These are phyloP conservation scores for Umbilicus rupestris DNA, from an alignment of 164 flowering plant species.

Conservation along the genomic window DNA sequence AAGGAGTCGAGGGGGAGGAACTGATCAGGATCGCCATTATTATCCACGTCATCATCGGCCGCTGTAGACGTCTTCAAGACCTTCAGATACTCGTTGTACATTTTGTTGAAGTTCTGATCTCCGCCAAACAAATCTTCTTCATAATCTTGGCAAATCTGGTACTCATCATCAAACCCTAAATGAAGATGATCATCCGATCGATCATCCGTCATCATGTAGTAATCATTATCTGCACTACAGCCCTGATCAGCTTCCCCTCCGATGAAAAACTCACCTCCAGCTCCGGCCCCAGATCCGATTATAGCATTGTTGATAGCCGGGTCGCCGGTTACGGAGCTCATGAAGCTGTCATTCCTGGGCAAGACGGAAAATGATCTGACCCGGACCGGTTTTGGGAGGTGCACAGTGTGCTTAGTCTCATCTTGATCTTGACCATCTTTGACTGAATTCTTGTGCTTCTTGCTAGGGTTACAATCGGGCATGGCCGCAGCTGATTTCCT, in stretches of 20 bases:
- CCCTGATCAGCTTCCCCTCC: not conserved
- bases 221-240: not conserved
- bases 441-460: not conserved
- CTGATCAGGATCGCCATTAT: not conserved
- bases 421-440: not conserved
- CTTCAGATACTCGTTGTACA: constrained; percentile 1
- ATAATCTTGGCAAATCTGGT: not conserved
- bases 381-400: not conserved
- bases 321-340: not conserved
- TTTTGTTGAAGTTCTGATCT: not conserved
- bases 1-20: not conserved
- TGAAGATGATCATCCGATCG: constrained; percentile 1
- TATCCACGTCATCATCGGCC: not conserved
- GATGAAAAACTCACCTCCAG: not conserved
- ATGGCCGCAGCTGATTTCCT: not conserved
- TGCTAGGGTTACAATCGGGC: not conserved
- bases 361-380: not conserved
- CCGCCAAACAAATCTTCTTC: not conserved
- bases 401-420: not conserved
- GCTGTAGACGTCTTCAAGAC: constrained; percentile 2
- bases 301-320: not conserved
- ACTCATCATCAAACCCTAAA: not conserved
- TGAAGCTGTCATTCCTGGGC: not conserved
- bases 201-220: not conserved
- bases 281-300: not conserved